phyloP scores from a whole-genome alignment of 2,329 filamentous ascomycete genomes.

The Fusarium sp. region DNA sequence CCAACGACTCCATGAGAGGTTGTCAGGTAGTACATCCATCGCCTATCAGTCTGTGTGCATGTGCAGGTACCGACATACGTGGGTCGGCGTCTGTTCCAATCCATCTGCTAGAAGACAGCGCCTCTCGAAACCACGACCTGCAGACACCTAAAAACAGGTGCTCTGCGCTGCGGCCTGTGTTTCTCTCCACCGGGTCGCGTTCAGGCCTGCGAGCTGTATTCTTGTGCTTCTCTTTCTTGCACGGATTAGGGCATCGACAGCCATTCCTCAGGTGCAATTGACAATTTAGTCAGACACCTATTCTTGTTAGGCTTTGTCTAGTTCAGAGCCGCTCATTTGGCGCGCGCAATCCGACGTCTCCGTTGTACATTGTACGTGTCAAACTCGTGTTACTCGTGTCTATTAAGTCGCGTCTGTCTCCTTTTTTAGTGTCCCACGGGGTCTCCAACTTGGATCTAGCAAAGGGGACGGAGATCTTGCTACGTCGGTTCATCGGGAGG shows the following conservation, averaged over 20 bases:
- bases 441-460: slow-evolving; percentile 24
- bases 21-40: slow-evolving; percentile 35
- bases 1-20: slow-evolving; percentile 11
- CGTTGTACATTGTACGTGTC: slow-evolving; percentile 27
- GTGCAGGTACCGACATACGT: slow-evolving; percentile 18
- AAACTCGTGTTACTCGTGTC: slow-evolving; percentile 24
- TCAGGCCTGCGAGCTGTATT: slow-evolving; percentile 15
- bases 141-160: slow-evolving; percentile 28
- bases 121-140: slow-evolving; percentile 48
- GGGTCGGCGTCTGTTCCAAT: slow-evolving; percentile 38
- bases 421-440: slow-evolving; percentile 20
- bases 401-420: slow-evolving; percentile 27
- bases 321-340: slow-evolving; percentile 9
- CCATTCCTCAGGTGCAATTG: slow-evolving; percentile 32
- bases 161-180: background rate
- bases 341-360: slow-evolving; percentile 32
- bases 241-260: slow-evolving; percentile 7
- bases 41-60: slow-evolving; percentile 3
- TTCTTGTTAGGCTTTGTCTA: slow-evolving; percentile 22
- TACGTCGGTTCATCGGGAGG: background rate
- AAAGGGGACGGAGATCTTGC: background rate
- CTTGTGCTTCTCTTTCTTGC: slow-evolving; percentile 4
- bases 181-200: slow-evolving; percentile 39
- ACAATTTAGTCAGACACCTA: slow-evolving; percentile 19
- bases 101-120: slow-evolving; percentile 28